Base-by-base conservation (phyloP, 306 rosid genomes). In the Crataegus laevigata region DNA sequence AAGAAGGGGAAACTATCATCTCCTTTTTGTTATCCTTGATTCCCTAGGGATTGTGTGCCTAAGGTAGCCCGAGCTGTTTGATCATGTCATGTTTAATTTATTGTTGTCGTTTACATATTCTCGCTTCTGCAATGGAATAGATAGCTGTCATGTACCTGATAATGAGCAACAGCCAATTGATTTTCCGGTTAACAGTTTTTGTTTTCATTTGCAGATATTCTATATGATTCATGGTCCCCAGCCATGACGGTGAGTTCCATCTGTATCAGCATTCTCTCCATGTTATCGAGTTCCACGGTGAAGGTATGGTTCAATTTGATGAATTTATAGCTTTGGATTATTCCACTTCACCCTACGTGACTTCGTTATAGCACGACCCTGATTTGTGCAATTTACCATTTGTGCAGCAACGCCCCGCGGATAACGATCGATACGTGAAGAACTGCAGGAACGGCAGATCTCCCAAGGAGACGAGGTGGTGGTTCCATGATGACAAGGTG, bases 141-240 rank as follows among this genome's bases (percentile, higher is more conserved):
- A 15, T 29, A 8, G n/a, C 21, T 15, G 24, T 2, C 5, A 3
- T 1, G 21, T 62, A 29, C n/a, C 18, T 42, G 38, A 11, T 72
- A 47, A 47, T 21, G 26, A 25, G 52, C 60, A 13, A 6, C 32
- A 47, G 52, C 52, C 1, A 47, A 15, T 18, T 47, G 26, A 22
- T 55, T 55, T 60, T 5, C 19, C 2, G 22, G 29, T 36, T 40
- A 38, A 57, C 10, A 18, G 34, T 17, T 28, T 32, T n/a, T 45
- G 55, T 42, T 26, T 60, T 6, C 50, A 3, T 60, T 57, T 72
- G 68, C 84, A 83, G 86, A 83, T 79, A 79, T 83, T 57, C 54
- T 79, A n/a, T 83, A 83, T 60, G 86, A 83, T 69, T 83, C 86
- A 50, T 83, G 86, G 86, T 83, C 86, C 11, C 86, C 86, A 3